Conservation (phyloP, 1,139 yeast species). For the Hemisphaericaspora xylanilytica region DNA sequence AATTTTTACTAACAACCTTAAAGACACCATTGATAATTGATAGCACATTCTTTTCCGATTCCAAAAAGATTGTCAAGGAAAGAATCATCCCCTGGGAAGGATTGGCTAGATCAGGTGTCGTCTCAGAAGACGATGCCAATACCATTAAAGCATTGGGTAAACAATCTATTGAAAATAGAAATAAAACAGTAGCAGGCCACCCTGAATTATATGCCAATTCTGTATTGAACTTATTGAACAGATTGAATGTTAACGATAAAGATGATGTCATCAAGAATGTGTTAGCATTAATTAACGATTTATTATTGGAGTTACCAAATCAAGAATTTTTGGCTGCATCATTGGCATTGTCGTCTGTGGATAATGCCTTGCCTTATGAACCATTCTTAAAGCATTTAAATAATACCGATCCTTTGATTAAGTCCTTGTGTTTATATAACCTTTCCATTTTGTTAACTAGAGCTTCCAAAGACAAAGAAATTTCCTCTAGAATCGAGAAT, state of each 20-base stretch:
- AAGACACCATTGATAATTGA: slow-evolving; percentile 42
- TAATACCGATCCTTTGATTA: slow-evolving; percentile 45
- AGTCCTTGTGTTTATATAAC: slow-evolving; percentile 46
- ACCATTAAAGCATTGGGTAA: slow-evolving; percentile 65
- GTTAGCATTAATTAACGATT: slow-evolving; percentile 66
- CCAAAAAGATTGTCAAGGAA: slow-evolving; percentile 70
- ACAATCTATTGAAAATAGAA: slow-evolving; percentile 38
- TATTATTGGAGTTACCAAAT: slow-evolving; percentile 45
- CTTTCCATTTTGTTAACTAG: slow-evolving; percentile 39
- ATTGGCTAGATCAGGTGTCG: slow-evolving; percentile 69
- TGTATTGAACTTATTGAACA: slow-evolving; percentile 54
- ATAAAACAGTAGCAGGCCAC: slow-evolving; percentile 41
- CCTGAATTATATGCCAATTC: slow-evolving; percentile 56
- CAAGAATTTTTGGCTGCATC: slow-evolving; percentile 45
- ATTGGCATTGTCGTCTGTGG: slow-evolving; percentile 44
- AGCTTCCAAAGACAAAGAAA: slow-evolving; percentile 16
- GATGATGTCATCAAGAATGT: slow-evolving; percentile 77
- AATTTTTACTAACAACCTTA: slow-evolving; percentile 10
- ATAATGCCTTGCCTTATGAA: slow-evolving; percentile 51
- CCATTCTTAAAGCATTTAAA: slow-evolving; percentile 55
- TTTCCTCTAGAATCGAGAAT: slow-evolving; percentile 19
- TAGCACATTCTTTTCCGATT: slow-evolving; percentile 69
- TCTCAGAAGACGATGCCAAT: slow-evolving; percentile 65
- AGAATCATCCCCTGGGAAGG: slow-evolving; percentile 95
- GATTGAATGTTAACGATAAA: slow-evolving; percentile 41